phyloP scores from a whole-genome alignment of 352 stramenopile genomes.

The Phytophthora pisi region DNA sequence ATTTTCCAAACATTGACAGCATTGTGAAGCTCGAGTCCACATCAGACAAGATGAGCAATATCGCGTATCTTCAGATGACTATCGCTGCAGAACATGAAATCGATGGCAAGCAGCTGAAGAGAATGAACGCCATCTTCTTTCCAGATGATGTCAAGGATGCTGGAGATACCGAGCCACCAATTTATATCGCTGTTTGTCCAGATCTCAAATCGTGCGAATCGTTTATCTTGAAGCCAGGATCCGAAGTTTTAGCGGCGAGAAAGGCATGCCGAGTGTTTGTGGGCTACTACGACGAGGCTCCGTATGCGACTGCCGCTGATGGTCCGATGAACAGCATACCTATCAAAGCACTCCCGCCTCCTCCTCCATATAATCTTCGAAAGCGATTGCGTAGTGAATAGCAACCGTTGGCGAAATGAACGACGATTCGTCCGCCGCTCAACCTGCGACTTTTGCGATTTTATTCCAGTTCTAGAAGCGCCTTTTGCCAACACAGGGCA shows the following conservation, averaged over 20 bases:
- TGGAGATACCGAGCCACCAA: constrained; percentile 13
- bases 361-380: constrained; percentile 3
- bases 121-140: constrained; percentile 17
- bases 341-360: constrained; percentile 5
- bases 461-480: too few relatives aligned
- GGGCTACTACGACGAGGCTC: constrained; percentile 5
- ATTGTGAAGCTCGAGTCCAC: constrained; percentile 22
- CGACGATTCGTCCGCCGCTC: too few relatives aligned
- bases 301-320: constrained; percentile 4
- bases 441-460: too few relatives aligned
- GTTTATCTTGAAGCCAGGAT: constrained; percentile 13
- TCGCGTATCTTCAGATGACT: constrained; percentile 19
- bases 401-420: too few relatives aligned
- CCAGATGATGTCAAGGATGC: constrained; percentile 8
- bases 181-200: constrained; percentile 22
- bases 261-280: constrained; percentile 15
- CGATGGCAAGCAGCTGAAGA: constrained; percentile 12
- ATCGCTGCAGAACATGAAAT: constrained; percentile 11
- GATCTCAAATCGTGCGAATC: constrained; percentile 18
- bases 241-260: constrained; percentile 17
- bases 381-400: constrained; percentile 17
- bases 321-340: constrained; percentile 7
- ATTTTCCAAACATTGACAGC: constrained; percentile 31
- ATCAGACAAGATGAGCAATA: constrained; percentile 9
- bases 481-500: too few relatives aligned